Evolutionary conservation across 495 filamentous ascomycete species (phyloP), one percentile per base, ranked within the genome.

Genomic region (Neohortaea acidophila): DNA sequence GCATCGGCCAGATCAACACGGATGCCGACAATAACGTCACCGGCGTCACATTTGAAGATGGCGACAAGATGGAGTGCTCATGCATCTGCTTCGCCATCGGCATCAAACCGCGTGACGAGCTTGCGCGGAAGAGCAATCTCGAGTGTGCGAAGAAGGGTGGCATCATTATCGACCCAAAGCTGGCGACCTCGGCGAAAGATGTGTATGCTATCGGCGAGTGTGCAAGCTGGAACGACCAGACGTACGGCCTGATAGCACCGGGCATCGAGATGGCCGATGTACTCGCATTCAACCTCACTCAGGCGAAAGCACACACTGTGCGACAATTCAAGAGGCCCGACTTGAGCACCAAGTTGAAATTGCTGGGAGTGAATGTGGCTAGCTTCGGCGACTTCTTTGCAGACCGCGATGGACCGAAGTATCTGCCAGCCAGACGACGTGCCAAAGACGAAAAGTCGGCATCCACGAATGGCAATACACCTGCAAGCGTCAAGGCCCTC

Each of bases 321-420:
- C 68, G 77, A 39, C 59, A 66, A 36, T 94, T 91, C 66, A 83
- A 82, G 46, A 65, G 79, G 17, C 87, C 87, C 0, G 86, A 96
- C 51, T 64, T 94, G 13, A 93, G 84, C 60, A 96, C 87, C 0
- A 96, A 93, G 56, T 58, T 96, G 5, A 96, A 96, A 63, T 65
- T 96, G 0, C 65, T 96, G 0, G 87, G 87, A 1, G 87, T 94
- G 2, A 86, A 94, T 48, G 87, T 96, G 1, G 87, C 87, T 21
- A 87, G 81, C 51, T 96, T 94, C 52, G 87, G 87, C 0, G 87
- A 96, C 53, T 96, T 89, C 64, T 96, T 96, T 45, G 87, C 87
- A 2, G 87, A 96, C 45, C 66, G 84, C 41, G 77, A 93, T 53
- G 84, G 84, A 0, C 84, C 84, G 0, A 82, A 77, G 42, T 70